Evolutionary conservation across 768 basidiomycete genomes (phyloP).

Genomic region (Suillus hirtellus): DNA sequence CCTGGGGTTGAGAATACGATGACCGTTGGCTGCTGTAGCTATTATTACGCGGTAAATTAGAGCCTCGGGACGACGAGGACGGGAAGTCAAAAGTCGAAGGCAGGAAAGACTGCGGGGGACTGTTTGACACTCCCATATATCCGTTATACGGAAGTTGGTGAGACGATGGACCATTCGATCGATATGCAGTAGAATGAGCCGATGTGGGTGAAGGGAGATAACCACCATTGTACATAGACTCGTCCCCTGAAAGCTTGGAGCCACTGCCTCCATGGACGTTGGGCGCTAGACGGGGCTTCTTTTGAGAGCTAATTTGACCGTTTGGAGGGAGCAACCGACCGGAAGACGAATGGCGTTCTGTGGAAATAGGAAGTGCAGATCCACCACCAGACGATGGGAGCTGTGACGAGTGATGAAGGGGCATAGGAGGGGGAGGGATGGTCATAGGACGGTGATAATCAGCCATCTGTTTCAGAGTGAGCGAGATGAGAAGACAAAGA

Average conservation of each 20-base stretch:
- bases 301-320: conserved; percentile 27
- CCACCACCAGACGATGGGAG: conserved; percentile 20
- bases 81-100: conserved; percentile 32
- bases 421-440: conserved; percentile 36
- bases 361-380: conserved; percentile 36
- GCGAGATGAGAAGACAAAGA: background rate
- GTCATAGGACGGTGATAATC: conserved; percentile 36
- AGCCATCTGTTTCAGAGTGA: conserved; percentile 24
- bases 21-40: conserved; percentile 29
- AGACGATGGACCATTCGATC: conserved; percentile 29
- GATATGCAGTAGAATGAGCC: conserved; percentile 28
- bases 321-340: conserved; percentile 31
- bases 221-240: conserved; percentile 29
- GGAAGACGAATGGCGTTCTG: conserved; percentile 33
- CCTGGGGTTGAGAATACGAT: conserved; percentile 29
- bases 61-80: conserved; percentile 27
- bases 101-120: conserved; percentile 26
- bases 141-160: conserved; percentile 27
- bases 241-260: conserved; percentile 28
- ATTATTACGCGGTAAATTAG: conserved; percentile 21
- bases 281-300: conserved; percentile 32
- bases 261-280: conserved; percentile 22
- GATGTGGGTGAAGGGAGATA: conserved; percentile 35
- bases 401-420: conserved; percentile 30
- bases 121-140: conserved; percentile 24